Evolutionary conservation across 345 rosid species (phyloP), one percentile per base, ranked within the genome.

Genomic region (Ceriops zippeliana): DNA sequence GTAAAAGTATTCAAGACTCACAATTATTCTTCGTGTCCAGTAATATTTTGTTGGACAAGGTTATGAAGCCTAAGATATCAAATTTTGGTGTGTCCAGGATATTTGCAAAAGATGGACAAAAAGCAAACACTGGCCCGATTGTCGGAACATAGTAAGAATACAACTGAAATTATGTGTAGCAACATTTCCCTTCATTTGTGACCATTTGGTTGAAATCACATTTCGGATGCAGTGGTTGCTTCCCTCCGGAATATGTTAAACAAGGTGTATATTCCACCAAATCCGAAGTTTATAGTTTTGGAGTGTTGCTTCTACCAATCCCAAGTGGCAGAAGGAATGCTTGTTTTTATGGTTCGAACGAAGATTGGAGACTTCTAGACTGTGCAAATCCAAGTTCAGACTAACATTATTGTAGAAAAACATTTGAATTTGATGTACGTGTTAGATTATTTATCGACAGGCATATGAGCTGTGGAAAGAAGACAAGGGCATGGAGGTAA

Each of bases 241-340:
- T 76, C 73, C 85, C 87, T 32, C 87, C 87, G 7, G 85, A 84
- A 70, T 84, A 81, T n/a, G 84, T 77, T 15, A 67, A 37, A 46
- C 72, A 60, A 8, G 85, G 87, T 2, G 70, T 62, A 31, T 85
- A 85, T 63, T 81, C 86, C 15, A 78, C 66, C 68, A 85, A 85
- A 47, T 79, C 69, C 15, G 86, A 86, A 1, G 79, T 84, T 31
- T 84, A 76, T 52, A 84, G 87, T 69, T 84, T 81, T 6, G 85
- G 85, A 57, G 82, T 83, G 37, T 65, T 83, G 15, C 78, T 81
- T 52, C 70, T 83, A 60, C 85, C 81, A 65, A 79, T 81, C 51
- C 73, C 79, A 9, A 72, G 85, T 32, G 73, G 85, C 58, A 76
- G 52, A 81, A 84, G 71, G 53, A 83, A 47, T 58, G 27, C 34